Percentiles rank a stretch among this genome's conserved stretches.
phyloP scores from a whole-genome alignment of 306 rosid genomes.

The Pachyrhizus erosus region DNA sequence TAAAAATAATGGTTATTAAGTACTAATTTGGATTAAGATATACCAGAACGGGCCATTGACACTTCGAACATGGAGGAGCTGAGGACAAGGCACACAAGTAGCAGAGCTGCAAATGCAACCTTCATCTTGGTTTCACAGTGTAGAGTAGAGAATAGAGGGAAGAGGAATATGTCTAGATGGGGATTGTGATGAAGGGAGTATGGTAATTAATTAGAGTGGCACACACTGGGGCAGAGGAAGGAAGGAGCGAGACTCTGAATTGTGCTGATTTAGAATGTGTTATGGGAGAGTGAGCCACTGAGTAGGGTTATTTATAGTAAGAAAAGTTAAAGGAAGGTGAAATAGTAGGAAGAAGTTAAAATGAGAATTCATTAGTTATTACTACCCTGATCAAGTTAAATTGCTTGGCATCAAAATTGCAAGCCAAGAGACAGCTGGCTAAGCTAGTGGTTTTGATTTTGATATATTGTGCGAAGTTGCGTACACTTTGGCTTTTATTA shows the following conservation, averaged over 20 bases:
- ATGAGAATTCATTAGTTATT: background rate
- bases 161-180: background rate
- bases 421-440: constrained; percentile 48
- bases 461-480: constrained; percentile 25
- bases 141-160: background rate
- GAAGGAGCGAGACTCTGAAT: background rate
- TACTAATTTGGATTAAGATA: background rate
- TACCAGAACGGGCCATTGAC: constrained; percentile 60
- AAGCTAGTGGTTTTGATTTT: constrained; percentile 42
- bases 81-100: constrained; percentile 69
- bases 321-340: constrained; percentile 18
- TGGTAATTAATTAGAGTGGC: background rate
- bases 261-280: background rate
- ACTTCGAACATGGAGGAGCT: constrained; percentile 58
- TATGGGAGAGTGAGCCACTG: background rate
- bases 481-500: constrained; percentile 38
- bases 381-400: background rate
- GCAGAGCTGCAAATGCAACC: constrained; percentile 47
- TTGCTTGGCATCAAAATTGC: background rate
- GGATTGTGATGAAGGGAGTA: background rate
- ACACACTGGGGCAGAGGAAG: background rate
- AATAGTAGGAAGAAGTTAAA: background rate
- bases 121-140: constrained; percentile 52
- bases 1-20: background rate
- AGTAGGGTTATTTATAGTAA: constrained; percentile 43